Conservation (phyloP, 2,329 filamentous ascomycete genomes). For the Arthrobotrys entomopaga region DNA sequence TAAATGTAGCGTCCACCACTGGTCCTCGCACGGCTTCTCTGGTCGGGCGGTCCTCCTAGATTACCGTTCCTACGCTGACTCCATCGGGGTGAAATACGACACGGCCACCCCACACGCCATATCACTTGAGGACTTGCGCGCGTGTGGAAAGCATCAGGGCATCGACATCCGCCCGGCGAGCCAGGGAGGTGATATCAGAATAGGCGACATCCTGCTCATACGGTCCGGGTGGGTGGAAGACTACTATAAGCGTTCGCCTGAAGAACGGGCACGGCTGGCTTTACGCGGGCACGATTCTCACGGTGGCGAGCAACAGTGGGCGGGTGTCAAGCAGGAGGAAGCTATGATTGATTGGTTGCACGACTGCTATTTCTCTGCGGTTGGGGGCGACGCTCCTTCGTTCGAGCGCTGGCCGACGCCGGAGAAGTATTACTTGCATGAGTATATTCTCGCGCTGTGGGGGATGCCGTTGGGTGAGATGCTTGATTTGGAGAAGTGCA, state of each 20-base stretch:
- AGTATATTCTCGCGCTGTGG: conserved; percentile 66
- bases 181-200: conserved; percentile 53
- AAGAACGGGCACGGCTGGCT: conserved; percentile 55
- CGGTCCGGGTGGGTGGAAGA: conserved; percentile 72
- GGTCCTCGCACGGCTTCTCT: conserved; percentile 63
- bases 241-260: conserved; percentile 65
- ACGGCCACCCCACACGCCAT: conserved; percentile 69
- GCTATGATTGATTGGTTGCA: conserved; percentile 74
- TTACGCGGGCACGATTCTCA: conserved; percentile 53
- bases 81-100: conserved; percentile 66
- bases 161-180: conserved; percentile 70
- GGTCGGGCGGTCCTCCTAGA: conserved; percentile 70
- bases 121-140: conserved; percentile 68
- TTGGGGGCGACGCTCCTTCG: conserved; percentile 71
- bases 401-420: conserved; percentile 72
- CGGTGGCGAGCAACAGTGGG: conserved; percentile 64
- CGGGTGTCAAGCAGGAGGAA: conserved; percentile 67
- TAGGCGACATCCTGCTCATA: conserved; percentile 74
- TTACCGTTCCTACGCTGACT: conserved; percentile 66
- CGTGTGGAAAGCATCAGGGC: conserved; percentile 70
- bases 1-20: conserved; percentile 50
- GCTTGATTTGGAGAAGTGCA: conserved; percentile 68
- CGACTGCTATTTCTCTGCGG: conserved; percentile 74
- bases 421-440: conserved; percentile 62
- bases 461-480: conserved; percentile 69